A percentile compares a stretch with the other conserved stretches of the same genome.
These are phyloP conservation scores for Taphrina sp. DNA, from an alignment of 1,139 yeast genomes.

Conservation along the genomic window DNA sequence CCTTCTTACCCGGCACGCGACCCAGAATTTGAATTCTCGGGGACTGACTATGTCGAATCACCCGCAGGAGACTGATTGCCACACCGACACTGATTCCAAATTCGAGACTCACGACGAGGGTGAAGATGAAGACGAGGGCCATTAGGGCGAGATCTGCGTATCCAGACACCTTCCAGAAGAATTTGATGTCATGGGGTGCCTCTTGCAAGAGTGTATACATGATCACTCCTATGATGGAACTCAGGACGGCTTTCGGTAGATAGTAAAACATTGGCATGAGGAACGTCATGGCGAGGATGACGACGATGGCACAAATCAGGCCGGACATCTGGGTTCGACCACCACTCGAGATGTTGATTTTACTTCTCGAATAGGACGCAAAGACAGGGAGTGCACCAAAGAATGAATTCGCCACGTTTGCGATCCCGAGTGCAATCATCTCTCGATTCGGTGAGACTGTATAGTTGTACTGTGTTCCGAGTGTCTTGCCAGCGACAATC, in stretches of 20 bases:
- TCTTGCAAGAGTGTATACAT: slow-evolving; percentile 81
- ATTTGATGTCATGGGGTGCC: slow-evolving; percentile 73
- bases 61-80: slow-evolving; percentile 72
- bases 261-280: slow-evolving; percentile 65
- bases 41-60: slow-evolving; percentile 77
- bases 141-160: slow-evolving; percentile 75
- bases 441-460: slow-evolving; percentile 53
- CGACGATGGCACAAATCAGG: slow-evolving; percentile 69
- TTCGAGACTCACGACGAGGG: slow-evolving; percentile 80
- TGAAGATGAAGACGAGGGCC: slow-evolving; percentile 65
- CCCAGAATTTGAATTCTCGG: slow-evolving; percentile 90
- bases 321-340: slow-evolving; percentile 86
- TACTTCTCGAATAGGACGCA: slow-evolving; percentile 95
- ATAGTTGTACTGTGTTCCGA: slow-evolving; percentile 44
- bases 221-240: slow-evolving; percentile 76
- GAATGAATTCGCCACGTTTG: slow-evolving; percentile 63
- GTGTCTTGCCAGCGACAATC: slow-evolving; percentile 81
- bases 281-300: slow-evolving; percentile 63
- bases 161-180: slow-evolving; percentile 73
- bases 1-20: slow-evolving; percentile 71
- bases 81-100: slow-evolving; percentile 87
- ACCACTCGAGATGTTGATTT: slow-evolving; percentile 79
- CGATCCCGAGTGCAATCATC: slow-evolving; percentile 63
- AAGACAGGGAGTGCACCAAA: slow-evolving; percentile 87
- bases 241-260: slow-evolving; percentile 76